Base-by-base conservation (phyloP, 1,139 yeast genomes). In the Geotrichum aggregatum region DNA sequence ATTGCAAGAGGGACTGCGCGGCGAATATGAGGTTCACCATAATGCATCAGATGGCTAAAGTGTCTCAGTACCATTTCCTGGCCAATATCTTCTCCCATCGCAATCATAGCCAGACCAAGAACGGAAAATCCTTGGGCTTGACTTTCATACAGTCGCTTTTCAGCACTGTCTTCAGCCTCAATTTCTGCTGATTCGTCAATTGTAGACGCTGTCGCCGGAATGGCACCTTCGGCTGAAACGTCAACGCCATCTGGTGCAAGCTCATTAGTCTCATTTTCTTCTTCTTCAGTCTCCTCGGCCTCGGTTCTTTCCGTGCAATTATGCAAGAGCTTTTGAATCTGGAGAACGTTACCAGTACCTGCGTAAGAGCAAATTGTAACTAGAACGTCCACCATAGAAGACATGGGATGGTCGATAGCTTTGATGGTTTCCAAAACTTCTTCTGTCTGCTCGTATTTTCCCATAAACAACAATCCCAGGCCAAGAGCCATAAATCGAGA, bases 1-100 rank as follows among this genome's bases (percentile, higher is more conserved):
- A 94, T 87, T 26, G 98, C 98, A 59, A 94, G 78, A 39, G 99
- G 99, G 44, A 94, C 98, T 14, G 97, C 89, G 63, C 96, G 82
- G 66, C 94, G 85, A 57, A 92, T 87, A 58, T 87, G 80, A 18
- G 95, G 83, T 62, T 89, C 92, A 56, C 98, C 98, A 68, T 92
- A 94, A 71, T 94, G 98, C 96, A 94, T 89, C 69, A 91, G 77
- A 69, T 94, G 98, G 49, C 96, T 91, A 67, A 91, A 92, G 71
- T 94, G 98, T 69, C 98, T 92, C 64, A 92, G 74, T 13, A 94
- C 84, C 98, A 94, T 94, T 63, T 92, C 98, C 69, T 87, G 95
- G 40, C 98, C 98, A 69, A 94, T 87, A 59, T 88, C 96, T 70
- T 94, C 99, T 58, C 99, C 98, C 88, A 94, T 84, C 26, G 98